Conservation (phyloP, 345 rosid species). For the Isatis tinctoria region DNA sequence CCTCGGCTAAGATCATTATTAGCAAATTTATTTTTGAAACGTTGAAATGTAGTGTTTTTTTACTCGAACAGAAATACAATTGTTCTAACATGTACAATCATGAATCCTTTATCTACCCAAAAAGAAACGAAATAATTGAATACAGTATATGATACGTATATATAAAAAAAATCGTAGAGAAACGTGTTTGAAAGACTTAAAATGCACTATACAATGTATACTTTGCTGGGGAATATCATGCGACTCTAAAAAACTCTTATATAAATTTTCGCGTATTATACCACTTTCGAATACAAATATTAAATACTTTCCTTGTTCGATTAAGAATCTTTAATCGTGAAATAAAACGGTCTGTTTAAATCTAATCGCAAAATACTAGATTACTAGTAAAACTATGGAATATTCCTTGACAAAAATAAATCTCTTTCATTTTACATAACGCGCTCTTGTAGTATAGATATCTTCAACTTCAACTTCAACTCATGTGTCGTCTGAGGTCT, state of each 20-base stretch:
- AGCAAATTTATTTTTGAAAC: background rate
- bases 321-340: background rate
- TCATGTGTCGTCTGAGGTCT: slow-evolving; percentile 11
- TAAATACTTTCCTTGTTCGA: background rate
- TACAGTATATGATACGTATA: background rate
- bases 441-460: background rate
- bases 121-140: background rate
- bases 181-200: background rate
- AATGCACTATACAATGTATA: background rate
- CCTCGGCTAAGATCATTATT: background rate
- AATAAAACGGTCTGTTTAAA: too few species aligned
- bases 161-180: background rate
- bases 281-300: background rate
- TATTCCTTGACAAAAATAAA: background rate
- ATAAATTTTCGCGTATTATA: background rate
- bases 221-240: background rate
- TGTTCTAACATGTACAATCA: slow-evolving; percentile 2
- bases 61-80: background rate
- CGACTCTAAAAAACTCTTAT: background rate
- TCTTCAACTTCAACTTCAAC: background rate
- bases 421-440: background rate
- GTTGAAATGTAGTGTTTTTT: slow-evolving; percentile 14
- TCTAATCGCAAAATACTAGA: background rate
- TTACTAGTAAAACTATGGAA: background rate
- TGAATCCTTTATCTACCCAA: slow-evolving; percentile 1